Evolutionary conservation across 371 early-diverging fungal species (phyloP), one percentile per base, ranked within the genome.

Genomic region (Rhizopus arrhizus): DNA sequence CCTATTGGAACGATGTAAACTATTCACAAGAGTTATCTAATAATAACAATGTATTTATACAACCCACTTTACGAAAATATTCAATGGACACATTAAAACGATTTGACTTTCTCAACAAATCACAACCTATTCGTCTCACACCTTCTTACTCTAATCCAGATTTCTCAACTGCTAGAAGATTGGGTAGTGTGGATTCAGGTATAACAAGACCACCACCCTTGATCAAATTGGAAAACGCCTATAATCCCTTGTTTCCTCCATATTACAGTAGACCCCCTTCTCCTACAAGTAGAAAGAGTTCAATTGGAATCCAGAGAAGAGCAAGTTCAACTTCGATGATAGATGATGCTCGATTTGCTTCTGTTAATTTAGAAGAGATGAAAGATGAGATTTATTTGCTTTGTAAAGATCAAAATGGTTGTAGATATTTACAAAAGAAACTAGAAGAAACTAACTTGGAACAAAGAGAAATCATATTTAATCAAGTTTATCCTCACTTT

Each of bases 351-450:
- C 80, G 86, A 11, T 93, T 86, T 68, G 73, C 85, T 31, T 80
- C 82, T 9, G 78, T 84, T 5, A 49, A 70, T 15, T 71, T 94
- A 11, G 89, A 91, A 43, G 88, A 89, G 34, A 72, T 91, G 15
- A 73, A 84, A 2, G 90, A 89, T 49, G 81, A 91, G 28, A 85
- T 95, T 6, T 88, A 87, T 56, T 67, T 83, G 2, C 73, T 95
- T n/a, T 90, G 91, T 80, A 92, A 91, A 72, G 95, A 95, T 68
- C 95, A 95, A 66, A 83, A 92, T 59, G 95, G 95, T 2, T 95
- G 95, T 73, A 81, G 95, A 28, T 95, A 83, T 64, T 72, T 95
- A 53, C 95, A 95, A 65, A 86, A 87, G 69, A 89, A 89, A 65
- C 74, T 95, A 3, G 95, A 95, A 65, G 94, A 93, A 49, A 78